Percentiles rank a stretch among this genome's conserved stretches.
Evolutionary conservation across 169 alveolate species (phyloP).

Genomic region (Plasmodium gaboni): DNA sequence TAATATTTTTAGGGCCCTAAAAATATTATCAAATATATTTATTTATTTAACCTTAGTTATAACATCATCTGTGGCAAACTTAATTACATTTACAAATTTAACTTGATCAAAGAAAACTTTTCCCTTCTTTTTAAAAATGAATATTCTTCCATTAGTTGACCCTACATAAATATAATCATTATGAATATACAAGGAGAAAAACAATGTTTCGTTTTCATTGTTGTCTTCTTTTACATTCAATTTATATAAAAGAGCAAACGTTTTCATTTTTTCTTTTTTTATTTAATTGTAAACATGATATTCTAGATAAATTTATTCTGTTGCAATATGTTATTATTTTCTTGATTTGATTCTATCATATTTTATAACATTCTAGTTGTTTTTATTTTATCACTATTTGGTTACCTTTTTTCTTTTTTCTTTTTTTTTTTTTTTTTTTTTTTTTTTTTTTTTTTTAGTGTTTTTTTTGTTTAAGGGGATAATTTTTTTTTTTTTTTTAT

Average conservation of each 20-base stretch:
- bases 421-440: conserved; percentile 4
- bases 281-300: not conserved
- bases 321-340: too few relatives aligned
- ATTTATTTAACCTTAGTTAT: conserved; percentile 45
- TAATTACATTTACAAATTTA: conserved; percentile 18
- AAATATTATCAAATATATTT: not conserved
- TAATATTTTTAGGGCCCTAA: too few relatives aligned
- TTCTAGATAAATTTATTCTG: too few relatives aligned
- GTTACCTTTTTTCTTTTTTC: not conserved
- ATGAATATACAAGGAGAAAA: conserved; percentile 32
- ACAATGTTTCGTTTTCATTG: conserved; percentile 1
- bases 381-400: not conserved
- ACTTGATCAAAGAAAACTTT: conserved; percentile 6
- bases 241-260: conserved; percentile 50
- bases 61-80: not conserved
- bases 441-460: too few relatives aligned
- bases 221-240: conserved; percentile 25
- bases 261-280: conserved; percentile 54
- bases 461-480: too few relatives aligned
- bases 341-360: too few relatives aligned
- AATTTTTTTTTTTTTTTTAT: too few relatives aligned
- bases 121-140: conserved; percentile 44
- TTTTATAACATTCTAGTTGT: too few relatives aligned
- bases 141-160: conserved; percentile 58
- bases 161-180: conserved; percentile 42